Evolutionary conservation across 2,329 filamentous ascomycete genomes (phyloP).

Genomic region (Epichloe gansuensis): DNA sequence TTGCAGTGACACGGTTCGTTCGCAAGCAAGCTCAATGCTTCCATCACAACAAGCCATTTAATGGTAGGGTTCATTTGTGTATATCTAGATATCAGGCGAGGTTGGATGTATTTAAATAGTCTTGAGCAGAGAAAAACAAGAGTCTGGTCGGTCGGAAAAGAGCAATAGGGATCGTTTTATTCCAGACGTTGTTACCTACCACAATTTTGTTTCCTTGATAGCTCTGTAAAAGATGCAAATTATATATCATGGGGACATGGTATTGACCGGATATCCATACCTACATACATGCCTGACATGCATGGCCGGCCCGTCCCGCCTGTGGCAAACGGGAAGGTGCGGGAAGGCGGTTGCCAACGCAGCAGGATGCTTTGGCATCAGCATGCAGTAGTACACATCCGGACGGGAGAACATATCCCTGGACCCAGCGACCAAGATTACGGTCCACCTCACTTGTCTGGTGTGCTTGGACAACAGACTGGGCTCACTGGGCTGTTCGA

Average conservation of each 20-base stretch:
- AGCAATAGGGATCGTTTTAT: background rate
- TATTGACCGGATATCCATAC: background rate
- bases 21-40: background rate
- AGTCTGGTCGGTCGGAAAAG: background rate
- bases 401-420: too few relatives aligned
- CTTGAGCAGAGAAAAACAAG: background rate
- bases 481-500: conserved; percentile 46
- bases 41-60: background rate
- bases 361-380: too few relatives aligned
- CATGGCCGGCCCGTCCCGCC: background rate
- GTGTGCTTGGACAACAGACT: conserved; percentile 24
- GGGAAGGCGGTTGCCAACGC: background rate
- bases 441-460: conserved; percentile 7
- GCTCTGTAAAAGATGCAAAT: background rate
- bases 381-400: too few relatives aligned
- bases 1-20: background rate
- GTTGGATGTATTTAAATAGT: background rate
- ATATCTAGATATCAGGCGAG: background rate
- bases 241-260: background rate
- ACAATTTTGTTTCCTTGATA: background rate
- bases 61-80: background rate
- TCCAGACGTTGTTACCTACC: background rate
- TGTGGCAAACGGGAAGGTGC: background rate
- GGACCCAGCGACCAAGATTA: too few relatives aligned
- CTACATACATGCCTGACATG: too few relatives aligned